phyloP scores from a whole-genome alignment of 768 basidiomycete genomes.

The Punctularia strigosozonata region DNA sequence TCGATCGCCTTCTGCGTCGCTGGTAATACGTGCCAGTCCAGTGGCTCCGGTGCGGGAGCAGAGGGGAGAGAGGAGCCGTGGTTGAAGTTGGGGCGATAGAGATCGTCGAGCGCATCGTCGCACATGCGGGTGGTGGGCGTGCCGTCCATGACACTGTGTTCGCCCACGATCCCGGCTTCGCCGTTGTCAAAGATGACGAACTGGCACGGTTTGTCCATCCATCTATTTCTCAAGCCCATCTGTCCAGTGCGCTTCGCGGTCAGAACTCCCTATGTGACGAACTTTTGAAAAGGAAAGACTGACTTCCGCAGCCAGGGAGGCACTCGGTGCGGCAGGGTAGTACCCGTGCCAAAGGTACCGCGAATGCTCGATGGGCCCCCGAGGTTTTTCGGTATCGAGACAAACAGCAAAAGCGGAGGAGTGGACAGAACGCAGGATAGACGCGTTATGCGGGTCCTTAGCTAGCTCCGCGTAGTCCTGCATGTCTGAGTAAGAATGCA shows the following conservation, averaged over 20 bases:
- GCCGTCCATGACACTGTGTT: constrained; percentile 88
- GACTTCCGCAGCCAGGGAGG: too few relatives aligned
- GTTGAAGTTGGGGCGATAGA: constrained; percentile 54
- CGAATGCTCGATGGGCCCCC: constrained; percentile 43
- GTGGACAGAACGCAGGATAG: constrained; percentile 62
- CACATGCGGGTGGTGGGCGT: constrained; percentile 69
- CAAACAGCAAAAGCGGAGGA: constrained; percentile 79
- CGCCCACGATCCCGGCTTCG: constrained; percentile 81
- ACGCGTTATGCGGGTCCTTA: constrained; percentile 46
- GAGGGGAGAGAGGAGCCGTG: constrained; percentile 28
- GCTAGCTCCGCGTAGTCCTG: constrained; percentile 58
- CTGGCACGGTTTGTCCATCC: constrained; percentile 87
- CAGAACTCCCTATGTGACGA: too few relatives aligned
- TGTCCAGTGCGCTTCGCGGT: too few relatives aligned
- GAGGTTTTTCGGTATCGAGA: constrained; percentile 54
- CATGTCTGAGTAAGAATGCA: too few relatives aligned
- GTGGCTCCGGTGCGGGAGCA: constrained; percentile 27
- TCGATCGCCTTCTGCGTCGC: constrained; percentile 38
- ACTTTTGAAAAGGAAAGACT: too few relatives aligned
- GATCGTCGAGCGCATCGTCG: constrained; percentile 51
- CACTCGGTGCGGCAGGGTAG: constrained; percentile 16
- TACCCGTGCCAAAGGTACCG: constrained; percentile 78
- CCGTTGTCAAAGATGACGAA: constrained; percentile 79
- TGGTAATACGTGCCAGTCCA: constrained; percentile 53
- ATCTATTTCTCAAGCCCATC: constrained; percentile 58